These are phyloP conservation scores for Herpotrichia juniperi DNA, from an alignment of 2,329 filamentous ascomycete species.

Conservation along the genomic window DNA sequence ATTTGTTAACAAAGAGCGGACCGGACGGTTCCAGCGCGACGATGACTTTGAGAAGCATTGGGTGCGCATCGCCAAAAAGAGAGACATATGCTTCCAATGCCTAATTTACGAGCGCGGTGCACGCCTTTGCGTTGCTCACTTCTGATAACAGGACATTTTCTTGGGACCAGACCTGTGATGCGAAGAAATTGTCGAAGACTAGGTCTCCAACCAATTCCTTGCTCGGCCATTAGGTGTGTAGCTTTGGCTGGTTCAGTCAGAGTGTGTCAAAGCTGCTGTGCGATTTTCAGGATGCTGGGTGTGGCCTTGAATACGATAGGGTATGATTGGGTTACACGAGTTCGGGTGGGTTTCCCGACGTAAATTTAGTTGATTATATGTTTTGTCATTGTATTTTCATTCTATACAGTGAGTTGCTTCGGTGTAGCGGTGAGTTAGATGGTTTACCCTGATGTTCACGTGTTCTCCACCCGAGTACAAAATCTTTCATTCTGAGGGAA, in stretches of 20 bases:
- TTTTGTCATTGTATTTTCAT: conserved; percentile 11
- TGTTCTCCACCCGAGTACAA: conserved; percentile 36
- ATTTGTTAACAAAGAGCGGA: conserved; percentile 52
- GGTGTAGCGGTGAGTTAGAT: neutral
- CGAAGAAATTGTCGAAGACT: conserved; percentile 57
- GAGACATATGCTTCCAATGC: conserved; percentile 54
- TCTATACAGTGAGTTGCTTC: conserved; percentile 3
- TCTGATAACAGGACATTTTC: conserved; percentile 34
- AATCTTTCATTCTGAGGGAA: too few species aligned
- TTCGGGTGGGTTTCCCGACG: conserved; percentile 33
- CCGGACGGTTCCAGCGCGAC: conserved; percentile 61
- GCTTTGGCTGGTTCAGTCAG: conserved; percentile 50
- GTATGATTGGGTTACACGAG: conserved; percentile 6
- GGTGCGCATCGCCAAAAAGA: conserved; percentile 57
- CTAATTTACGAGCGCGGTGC: conserved; percentile 50
- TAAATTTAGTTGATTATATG: conserved; percentile 32
- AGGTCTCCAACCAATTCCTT: conserved; percentile 50
- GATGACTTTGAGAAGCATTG: conserved; percentile 55
- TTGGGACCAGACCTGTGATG: conserved; percentile 50
- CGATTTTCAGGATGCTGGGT: conserved; percentile 16
- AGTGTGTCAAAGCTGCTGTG: conserved; percentile 43
- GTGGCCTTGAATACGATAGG: conserved; percentile 37
- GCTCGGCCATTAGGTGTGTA: conserved; percentile 54
- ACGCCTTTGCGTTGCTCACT: conserved; percentile 44
- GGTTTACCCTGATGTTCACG: conserved; percentile 18